phyloP scores from a whole-genome alignment of 768 basidiomycete species.

The Dictyophora rubrovolvata region DNA sequence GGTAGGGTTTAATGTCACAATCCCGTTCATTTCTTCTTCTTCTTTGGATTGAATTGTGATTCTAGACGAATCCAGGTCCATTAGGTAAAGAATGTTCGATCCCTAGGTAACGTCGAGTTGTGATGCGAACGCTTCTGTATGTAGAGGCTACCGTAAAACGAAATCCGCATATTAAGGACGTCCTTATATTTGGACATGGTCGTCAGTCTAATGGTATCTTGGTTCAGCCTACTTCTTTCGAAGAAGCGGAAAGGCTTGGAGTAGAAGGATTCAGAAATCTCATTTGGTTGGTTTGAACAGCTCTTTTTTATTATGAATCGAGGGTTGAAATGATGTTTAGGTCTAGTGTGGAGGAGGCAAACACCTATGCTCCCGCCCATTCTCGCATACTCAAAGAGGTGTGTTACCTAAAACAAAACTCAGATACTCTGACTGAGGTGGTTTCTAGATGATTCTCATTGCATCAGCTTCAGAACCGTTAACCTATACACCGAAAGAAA shows the following conservation, averaged over 20 bases:
- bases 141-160: conserved; percentile 26
- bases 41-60: background rate
- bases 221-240: conserved; percentile 29
- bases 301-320: background rate
- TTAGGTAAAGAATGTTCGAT: conserved; percentile 17
- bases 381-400: conserved; percentile 39
- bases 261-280: conserved; percentile 24
- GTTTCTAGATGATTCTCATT: conserved; percentile 32
- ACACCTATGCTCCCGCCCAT: conserved; percentile 33
- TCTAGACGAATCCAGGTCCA: conserved; percentile 28
- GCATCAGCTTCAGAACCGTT: conserved; percentile 30
- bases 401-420: background rate
- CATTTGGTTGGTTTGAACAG: conserved; percentile 22
- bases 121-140: background rate
- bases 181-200: conserved; percentile 13
- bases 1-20: conserved; percentile 16
- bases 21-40: background rate
- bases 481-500: conserved; percentile 31
- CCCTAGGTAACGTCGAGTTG: background rate
- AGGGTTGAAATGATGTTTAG: conserved; percentile 15
- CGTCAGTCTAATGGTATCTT: conserved; percentile 15
- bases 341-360: conserved; percentile 31
- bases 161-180: conserved; percentile 17
- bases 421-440: background rate
- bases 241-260: conserved; percentile 20